Evolutionary conservation across 2,329 filamentous ascomycete species (phyloP).

Genomic region (Phialemoniopsis sp.): DNA sequence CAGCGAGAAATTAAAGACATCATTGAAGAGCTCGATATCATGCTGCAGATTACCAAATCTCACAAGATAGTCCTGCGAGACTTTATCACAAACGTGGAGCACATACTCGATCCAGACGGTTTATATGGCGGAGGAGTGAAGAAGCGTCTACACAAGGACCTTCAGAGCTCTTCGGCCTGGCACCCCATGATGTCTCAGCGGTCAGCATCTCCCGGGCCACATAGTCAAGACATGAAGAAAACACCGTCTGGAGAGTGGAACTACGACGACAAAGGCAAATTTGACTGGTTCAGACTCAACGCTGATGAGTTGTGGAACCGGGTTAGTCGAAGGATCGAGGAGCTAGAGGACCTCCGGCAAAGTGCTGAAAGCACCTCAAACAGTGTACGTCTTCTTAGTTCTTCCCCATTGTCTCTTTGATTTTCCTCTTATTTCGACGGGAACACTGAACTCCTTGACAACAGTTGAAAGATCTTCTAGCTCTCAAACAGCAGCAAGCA

Average conservation of each 20-base stretch:
- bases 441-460: no score
- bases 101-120: background rate
- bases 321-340: conserved; percentile 20
- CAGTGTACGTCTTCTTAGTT: conserved; percentile 18
- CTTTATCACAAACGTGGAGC: conserved; percentile 3
- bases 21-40: conserved; percentile 42
- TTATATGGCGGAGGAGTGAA: conserved; percentile 3
- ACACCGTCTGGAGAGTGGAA: background rate
- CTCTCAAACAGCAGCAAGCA: conserved; percentile 40
- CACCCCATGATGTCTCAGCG: no score
- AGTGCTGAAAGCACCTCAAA: conserved; percentile 25
- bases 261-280: conserved; percentile 5
- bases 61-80: conserved; percentile 11
- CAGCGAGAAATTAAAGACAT: conserved; percentile 41
- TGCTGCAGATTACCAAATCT: conserved; percentile 22
- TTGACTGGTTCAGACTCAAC: conserved; percentile 18
- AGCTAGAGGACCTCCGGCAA: conserved; percentile 24
- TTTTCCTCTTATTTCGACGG: background rate
- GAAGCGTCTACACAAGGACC: background rate
- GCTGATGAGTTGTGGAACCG: conserved; percentile 19
- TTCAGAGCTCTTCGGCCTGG: no score
- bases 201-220: no score
- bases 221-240: no score
- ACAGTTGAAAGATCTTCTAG: conserved; percentile 32
- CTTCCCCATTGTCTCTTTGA: background rate